These are phyloP conservation scores for Leishmania mexicana DNA, from an alignment of 208 protist species.

Conservation along the genomic window DNA sequence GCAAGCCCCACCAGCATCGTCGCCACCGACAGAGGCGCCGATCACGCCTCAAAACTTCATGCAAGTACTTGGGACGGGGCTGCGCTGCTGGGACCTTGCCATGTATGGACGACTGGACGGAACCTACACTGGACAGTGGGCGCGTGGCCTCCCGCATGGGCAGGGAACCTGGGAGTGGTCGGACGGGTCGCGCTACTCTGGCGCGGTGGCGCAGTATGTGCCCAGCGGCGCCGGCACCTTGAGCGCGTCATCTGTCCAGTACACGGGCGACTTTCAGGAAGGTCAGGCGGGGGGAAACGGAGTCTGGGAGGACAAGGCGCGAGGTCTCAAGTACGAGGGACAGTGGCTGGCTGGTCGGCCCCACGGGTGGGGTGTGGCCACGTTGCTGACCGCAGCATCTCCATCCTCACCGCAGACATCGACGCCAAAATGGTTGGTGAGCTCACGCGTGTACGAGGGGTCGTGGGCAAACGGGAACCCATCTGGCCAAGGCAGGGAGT, in stretches of 20 bases:
- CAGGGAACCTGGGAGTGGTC: conserved; percentile 69
- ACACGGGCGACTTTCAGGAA: conserved; percentile 57
- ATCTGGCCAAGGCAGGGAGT: conserved; percentile 44
- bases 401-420: neutral
- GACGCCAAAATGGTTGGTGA: neutral
- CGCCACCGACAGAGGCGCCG: neutral
- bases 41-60: conserved; percentile 19
- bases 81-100: conserved; percentile 24
- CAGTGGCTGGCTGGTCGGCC: conserved; percentile 57
- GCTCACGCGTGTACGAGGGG: conserved; percentile 52
- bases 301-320: conserved; percentile 33
- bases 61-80: neutral
- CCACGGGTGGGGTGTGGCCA: conserved; percentile 62
- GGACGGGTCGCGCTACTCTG: conserved; percentile 62
- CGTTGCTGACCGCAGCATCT: neutral
- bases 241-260: conserved; percentile 33
- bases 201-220: conserved; percentile 40
- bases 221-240: conserved; percentile 60
- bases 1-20: neutral
- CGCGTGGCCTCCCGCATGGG: conserved; percentile 59
- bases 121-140: conserved; percentile 71
- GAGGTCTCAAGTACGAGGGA: conserved; percentile 52
- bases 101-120: conserved; percentile 47
- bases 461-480: conserved; percentile 49
- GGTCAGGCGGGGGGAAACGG: conserved; percentile 61